Conservation (phyloP, 768 basidiomycete species). For the Boletales sp. region DNA sequence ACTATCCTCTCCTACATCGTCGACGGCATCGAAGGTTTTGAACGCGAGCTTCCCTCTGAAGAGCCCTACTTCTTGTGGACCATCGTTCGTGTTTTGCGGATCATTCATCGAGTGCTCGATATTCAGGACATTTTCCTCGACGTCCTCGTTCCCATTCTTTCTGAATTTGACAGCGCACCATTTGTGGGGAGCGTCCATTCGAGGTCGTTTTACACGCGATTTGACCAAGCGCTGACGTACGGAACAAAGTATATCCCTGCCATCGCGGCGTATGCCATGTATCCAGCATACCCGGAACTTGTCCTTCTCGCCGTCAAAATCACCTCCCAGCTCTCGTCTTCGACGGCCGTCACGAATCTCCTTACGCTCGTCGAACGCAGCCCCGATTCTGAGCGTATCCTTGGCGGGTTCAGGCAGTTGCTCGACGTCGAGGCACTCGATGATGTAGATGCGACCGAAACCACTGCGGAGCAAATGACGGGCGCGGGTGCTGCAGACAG, state of each 20-base stretch:
- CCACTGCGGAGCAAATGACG: slow-evolving; percentile 55
- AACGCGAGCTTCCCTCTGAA: slow-evolving; percentile 63
- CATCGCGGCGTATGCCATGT: slow-evolving; percentile 73
- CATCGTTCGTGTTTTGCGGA: slow-evolving; percentile 77
- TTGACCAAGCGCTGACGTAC: slow-evolving; percentile 74
- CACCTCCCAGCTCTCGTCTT: slow-evolving; percentile 60
- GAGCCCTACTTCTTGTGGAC: slow-evolving; percentile 70
- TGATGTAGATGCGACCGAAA: slow-evolving; percentile 59
- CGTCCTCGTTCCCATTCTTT: slow-evolving; percentile 73
- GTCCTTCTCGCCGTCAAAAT: slow-evolving; percentile 78
- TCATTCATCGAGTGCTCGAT: slow-evolving; percentile 76
- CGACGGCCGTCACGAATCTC: slow-evolving; percentile 66
- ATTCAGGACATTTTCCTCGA: slow-evolving; percentile 89
- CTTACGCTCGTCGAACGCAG: slow-evolving; percentile 78
- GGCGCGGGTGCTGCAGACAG: slow-evolving; percentile 71
- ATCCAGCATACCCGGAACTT: slow-evolving; percentile 67
- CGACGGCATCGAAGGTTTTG: slow-evolving; percentile 75
- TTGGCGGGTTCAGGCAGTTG: slow-evolving; percentile 70
- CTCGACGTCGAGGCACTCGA: slow-evolving; percentile 60
- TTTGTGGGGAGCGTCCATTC: slow-evolving; percentile 55
- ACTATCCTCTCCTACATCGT: slow-evolving; percentile 76
- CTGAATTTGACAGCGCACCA: slow-evolving; percentile 56
- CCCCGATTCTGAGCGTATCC: slow-evolving; percentile 78
- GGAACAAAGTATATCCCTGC: slow-evolving; percentile 71
- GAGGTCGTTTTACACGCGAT: slow-evolving; percentile 65